phyloP scores from a whole-genome alignment of 164 flowering plant genomes.

The Kalanchoe fedtschenkoi region DNA sequence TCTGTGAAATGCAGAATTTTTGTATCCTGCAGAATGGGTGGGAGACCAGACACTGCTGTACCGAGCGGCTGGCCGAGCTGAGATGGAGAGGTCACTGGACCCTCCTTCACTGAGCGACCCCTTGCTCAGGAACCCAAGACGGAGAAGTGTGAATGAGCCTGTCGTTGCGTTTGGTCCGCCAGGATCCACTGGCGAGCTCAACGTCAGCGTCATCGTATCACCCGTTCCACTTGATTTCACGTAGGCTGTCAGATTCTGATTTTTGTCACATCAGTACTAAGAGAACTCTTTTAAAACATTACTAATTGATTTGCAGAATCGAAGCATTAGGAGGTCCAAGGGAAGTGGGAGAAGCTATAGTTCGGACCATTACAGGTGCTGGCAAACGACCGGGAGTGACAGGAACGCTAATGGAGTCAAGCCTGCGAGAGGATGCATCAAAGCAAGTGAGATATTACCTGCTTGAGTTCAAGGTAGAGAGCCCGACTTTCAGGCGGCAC shows the following conservation, averaged over 20 bases:
- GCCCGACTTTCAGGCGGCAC: constrained; percentile 63
- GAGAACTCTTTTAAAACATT: background rate
- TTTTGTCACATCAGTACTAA: too few species aligned
- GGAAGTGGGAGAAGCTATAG: constrained; percentile 76
- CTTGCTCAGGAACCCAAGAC: constrained; percentile 14
- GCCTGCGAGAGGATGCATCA: constrained; percentile 35
- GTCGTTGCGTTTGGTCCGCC: constrained; percentile 87
- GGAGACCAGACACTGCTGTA: constrained; percentile 75
- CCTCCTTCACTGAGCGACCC: constrained; percentile 42
- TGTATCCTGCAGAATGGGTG: constrained; percentile 85
- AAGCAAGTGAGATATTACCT: constrained; percentile 51
- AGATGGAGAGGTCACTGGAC: constrained; percentile 58
- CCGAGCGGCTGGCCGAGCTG: constrained; percentile 58
- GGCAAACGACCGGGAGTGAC: constrained; percentile 39
- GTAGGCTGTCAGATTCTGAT: constrained; percentile 40
- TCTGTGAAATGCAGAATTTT: constrained; percentile 44
- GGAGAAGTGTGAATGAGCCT: constrained; percentile 51
- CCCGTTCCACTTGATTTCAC: constrained; percentile 70
- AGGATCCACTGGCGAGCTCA: constrained; percentile 84
- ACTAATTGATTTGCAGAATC: constrained; percentile 29
- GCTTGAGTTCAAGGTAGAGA: constrained; percentile 77
- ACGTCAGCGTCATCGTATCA: constrained; percentile 86
- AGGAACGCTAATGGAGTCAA: constrained; percentile 49
- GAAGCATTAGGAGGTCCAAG: constrained; percentile 85
- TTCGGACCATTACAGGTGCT: constrained; percentile 43